Base-by-base conservation (phyloP, 345 rosid genomes). In the Theobroma cacao region DNA sequence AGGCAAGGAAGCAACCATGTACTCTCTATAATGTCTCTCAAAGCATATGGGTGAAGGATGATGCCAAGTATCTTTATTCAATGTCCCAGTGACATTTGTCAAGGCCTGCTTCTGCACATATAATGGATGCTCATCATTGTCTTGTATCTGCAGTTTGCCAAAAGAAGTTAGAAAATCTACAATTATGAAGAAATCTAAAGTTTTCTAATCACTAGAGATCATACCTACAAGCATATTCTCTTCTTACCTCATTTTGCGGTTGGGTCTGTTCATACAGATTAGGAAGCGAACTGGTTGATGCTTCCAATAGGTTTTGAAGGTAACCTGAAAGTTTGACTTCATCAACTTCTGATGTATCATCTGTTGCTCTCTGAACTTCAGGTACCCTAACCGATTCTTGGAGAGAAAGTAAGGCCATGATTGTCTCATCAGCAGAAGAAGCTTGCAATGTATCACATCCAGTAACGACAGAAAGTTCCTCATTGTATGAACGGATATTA, bases 41-140 rank as follows among this genome's bases (percentile, higher is more conserved):
- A 81, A 89, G 86, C 90, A 89, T 56, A 87, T 85, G 7, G 88
- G 86, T 0, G 90, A 85, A 61, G 89, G 86, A 75, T 87, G 90
- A 72, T 81, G 84, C 3, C 87, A 87, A 65, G 75, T 80, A 76
- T 82, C 85, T 47, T 85, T 72, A 41, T 80, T 79, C 45, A 77
- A 77, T 63, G 55, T 30, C 22, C 31, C 43, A 11, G 30, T 40
- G 28, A 43, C 78, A 50, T 78, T 78, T 61, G 18, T 74, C 48
- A 34, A 73, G 9, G 77, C 75, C 82, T 62, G 64, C 36, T 75
- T 79, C 36, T 24, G 64, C 69, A 60, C 55, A 3, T 69, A 34
- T 70, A 68, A 24, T 53, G 53, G 41, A 50, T 47, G 63, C 36
- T 62, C 69, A 1, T 74, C 67, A 26, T 59, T 59, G 20, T 76